A percentile compares a stretch with the other conserved stretches of the same genome.
These are phyloP conservation scores for Phyllosticta paracitricarpa DNA, from an alignment of 2,329 filamentous ascomycete genomes.

Conservation along the genomic window DNA sequence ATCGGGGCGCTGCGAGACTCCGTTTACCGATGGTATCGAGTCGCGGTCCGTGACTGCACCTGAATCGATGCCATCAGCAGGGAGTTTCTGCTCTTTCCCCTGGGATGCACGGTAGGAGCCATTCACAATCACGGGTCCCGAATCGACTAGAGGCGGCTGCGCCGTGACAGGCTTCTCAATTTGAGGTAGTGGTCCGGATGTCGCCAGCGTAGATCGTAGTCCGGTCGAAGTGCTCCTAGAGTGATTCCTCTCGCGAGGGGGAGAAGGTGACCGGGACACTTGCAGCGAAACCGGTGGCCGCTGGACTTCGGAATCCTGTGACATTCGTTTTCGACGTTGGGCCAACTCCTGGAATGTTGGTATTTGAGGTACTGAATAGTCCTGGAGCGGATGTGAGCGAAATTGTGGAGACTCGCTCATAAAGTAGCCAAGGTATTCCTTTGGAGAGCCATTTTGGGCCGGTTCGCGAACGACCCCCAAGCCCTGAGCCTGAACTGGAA, in stretches of 20 bases:
- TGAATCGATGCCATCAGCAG: not conserved
- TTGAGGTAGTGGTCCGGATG: slow-evolving; percentile 13
- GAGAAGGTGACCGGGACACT: slow-evolving; percentile 37
- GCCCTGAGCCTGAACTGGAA: slow-evolving; percentile 3
- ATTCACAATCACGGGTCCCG: slow-evolving; percentile 30
- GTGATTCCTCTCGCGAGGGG: slow-evolving; percentile 30
- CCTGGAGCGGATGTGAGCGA: slow-evolving; percentile 19
- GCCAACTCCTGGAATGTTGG: slow-evolving; percentile 31
- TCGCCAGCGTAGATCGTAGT: slow-evolving; percentile 1
- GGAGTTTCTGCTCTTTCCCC: slow-evolving; percentile 1
- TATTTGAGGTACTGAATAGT: slow-evolving; percentile 25
- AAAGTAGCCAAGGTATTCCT: slow-evolving; percentile 43
- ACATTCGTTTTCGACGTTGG: slow-evolving; percentile 32
- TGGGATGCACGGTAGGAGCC: slow-evolving; percentile 21
- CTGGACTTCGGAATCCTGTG: slow-evolving; percentile 23
- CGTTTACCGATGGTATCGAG: not conserved
- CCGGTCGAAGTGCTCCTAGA: slow-evolving; percentile 30
- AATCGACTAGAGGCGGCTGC: slow-evolving; percentile 19
- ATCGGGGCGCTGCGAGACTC: not conserved
- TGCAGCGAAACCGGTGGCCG: not conserved
- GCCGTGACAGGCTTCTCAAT: slow-evolving; percentile 14
- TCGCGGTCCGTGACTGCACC: slow-evolving; percentile 5
- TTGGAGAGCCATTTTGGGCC: slow-evolving; percentile 29
- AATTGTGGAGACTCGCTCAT: slow-evolving; percentile 32
- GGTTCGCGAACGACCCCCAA: slow-evolving; percentile 14